These are phyloP conservation scores for Scytalidium lignicola DNA, from an alignment of 2,329 filamentous ascomycete genomes.

Conservation along the genomic window DNA sequence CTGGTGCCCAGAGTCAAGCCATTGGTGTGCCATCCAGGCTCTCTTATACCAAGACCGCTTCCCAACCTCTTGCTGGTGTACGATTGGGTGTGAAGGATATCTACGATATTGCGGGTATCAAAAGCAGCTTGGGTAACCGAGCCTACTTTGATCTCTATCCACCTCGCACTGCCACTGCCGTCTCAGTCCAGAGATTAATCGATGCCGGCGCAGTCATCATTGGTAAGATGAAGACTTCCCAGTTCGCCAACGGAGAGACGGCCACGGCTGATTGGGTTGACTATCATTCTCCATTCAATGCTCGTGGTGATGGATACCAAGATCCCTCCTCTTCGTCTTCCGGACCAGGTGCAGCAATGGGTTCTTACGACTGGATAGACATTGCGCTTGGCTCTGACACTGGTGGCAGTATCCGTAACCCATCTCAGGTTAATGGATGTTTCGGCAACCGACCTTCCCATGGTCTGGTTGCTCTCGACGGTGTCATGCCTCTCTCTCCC, in stretches of 20 bases:
- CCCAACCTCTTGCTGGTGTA: constrained; percentile 55
- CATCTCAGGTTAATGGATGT: constrained; percentile 41
- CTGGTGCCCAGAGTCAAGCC: constrained; percentile 34
- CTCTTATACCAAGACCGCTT: constrained; percentile 47
- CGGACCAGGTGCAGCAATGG: constrained; percentile 38
- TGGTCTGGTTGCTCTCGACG: constrained; percentile 39
- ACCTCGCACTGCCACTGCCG: constrained; percentile 38
- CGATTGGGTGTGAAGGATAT: constrained; percentile 61
- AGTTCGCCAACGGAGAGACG: constrained; percentile 31
- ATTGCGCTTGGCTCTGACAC: constrained; percentile 44
- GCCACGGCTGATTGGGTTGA: constrained; percentile 47
- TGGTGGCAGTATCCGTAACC: constrained; percentile 43
- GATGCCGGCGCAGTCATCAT: constrained; percentile 53
- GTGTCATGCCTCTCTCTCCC: constrained; percentile 43
- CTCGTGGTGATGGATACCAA: constrained; percentile 43
- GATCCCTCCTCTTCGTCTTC: constrained; percentile 42
- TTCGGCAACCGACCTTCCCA: constrained; percentile 46
- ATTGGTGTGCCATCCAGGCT: constrained; percentile 55
- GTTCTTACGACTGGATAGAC: constrained; percentile 43
- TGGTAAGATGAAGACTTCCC: constrained; percentile 44
- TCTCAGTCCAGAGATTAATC: constrained; percentile 49
- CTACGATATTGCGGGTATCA: constrained; percentile 51
- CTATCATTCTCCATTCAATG: constrained; percentile 34
- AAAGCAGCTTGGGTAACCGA: constrained; percentile 51
- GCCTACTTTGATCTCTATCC: constrained; percentile 52